phyloP scores from a whole-genome alignment of 768 basidiomycete genomes.

The Tylopilus cervinicoccineus region DNA sequence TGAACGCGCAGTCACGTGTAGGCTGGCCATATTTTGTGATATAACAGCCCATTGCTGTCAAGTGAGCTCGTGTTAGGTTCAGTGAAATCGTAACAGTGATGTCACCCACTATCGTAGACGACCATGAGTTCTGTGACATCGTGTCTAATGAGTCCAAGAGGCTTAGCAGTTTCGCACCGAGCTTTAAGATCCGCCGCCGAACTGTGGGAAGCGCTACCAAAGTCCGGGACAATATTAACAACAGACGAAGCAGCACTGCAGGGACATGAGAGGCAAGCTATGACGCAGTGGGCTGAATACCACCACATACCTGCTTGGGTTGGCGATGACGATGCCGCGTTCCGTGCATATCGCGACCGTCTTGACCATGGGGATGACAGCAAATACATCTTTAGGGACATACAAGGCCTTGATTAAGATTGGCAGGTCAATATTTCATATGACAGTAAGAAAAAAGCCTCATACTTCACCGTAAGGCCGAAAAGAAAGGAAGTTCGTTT shows the following conservation, averaged over 20 bases:
- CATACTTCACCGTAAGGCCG: conserved; percentile 64
- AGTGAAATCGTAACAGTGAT: neutral
- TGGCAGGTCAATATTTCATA: neutral
- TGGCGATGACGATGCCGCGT: conserved; percentile 60
- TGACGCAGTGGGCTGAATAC: neutral
- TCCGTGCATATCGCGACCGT: conserved; percentile 64
- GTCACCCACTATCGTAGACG: conserved; percentile 64
- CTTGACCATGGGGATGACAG: conserved; percentile 56
- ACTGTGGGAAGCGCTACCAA: conserved; percentile 38
- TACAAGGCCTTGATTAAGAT: conserved; percentile 48
- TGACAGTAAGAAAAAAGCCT: conserved; percentile 2
- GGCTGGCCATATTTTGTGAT: conserved; percentile 68
- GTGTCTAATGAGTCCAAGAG: conserved; percentile 63
- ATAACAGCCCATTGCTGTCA: conserved; percentile 69
- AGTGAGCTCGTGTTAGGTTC: conserved; percentile 1
- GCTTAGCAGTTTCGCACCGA: conserved; percentile 52
- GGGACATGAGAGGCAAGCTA: neutral
- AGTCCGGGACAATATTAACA: conserved; percentile 57
- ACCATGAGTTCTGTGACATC: conserved; percentile 58
- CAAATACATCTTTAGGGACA: conserved; percentile 66
- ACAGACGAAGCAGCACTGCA: conserved; percentile 39
- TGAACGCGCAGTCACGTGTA: conserved; percentile 53
- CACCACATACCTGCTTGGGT: conserved; percentile 59
- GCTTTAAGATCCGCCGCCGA: conserved; percentile 49
- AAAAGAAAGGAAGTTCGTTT: conserved; percentile 41